phyloP scores from a whole-genome alignment of 441 rosid species.

The Pelargonium australe region DNA sequence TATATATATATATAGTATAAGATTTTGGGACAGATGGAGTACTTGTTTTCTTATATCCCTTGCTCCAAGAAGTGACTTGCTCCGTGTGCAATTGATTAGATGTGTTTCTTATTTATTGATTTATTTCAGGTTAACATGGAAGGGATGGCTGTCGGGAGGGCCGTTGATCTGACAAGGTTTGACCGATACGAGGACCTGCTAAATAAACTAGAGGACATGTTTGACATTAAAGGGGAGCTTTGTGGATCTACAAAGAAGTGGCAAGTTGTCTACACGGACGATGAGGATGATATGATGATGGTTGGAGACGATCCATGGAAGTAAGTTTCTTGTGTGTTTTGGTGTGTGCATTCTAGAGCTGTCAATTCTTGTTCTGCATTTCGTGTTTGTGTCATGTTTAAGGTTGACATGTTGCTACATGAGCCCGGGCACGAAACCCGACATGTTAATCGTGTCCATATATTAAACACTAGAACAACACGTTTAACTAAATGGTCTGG shows the following conservation, averaged over 20 bases:
- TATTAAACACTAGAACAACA: no score
- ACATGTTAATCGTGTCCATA: no score
- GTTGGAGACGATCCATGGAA: conserved; percentile 99
- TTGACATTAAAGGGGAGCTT: conserved; percentile 82
- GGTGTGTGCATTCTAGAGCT: no score
- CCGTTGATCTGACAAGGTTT: conserved; percentile 78
- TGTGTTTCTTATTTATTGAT: not conserved
- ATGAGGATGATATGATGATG: conserved; percentile 99
- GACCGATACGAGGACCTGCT: conserved; percentile 68
- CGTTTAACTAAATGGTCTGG: no score
- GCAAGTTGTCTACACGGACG: conserved; percentile 93
- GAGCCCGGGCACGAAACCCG: no score
- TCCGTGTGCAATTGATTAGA: conserved; percentile 12
- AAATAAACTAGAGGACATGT: conserved; percentile 83
- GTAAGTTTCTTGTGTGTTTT: conserved; percentile 44
- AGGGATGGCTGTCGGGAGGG: conserved; percentile 96
- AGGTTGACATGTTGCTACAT: no score
- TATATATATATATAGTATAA: no score
- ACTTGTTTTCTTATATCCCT: not conserved
- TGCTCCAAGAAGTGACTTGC: not conserved
- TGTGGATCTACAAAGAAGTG: conserved; percentile 64
- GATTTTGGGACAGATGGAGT: not conserved
- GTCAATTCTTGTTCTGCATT: no score
- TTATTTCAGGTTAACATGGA: conserved; percentile 86
- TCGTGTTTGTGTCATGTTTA: no score